Evolutionary conservation across 1,139 yeast species (phyloP).

Genomic region (Yamadazyma triangularis): DNA sequence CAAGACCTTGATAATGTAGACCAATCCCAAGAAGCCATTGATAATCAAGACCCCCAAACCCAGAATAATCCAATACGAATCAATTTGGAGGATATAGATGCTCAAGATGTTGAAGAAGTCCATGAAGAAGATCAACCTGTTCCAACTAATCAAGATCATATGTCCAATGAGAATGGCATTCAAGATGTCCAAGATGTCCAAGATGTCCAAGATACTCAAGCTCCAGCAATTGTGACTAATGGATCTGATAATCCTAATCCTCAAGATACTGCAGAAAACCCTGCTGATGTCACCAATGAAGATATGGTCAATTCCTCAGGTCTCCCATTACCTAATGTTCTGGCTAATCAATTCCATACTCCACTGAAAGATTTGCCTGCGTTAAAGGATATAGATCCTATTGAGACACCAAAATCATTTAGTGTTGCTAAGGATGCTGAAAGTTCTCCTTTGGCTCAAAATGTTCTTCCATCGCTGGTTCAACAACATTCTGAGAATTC

Average conservation of each 20-base stretch:
- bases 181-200: too few relatives aligned
- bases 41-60: too few relatives aligned
- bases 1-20: too few relatives aligned
- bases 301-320: conserved; percentile 8
- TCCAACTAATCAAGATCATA: conserved; percentile 3
- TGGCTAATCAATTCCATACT: conserved; percentile 28
- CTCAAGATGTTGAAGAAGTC: conserved; percentile 5
- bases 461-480: conserved; percentile 5
- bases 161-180: not conserved
- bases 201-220: too few relatives aligned
- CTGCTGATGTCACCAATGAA: too few relatives aligned
- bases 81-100: too few relatives aligned
- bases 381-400: conserved; percentile 39
- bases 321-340: conserved; percentile 3
- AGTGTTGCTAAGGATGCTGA: conserved; percentile 32
- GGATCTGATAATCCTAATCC: too few relatives aligned
- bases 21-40: too few relatives aligned
- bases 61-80: too few relatives aligned
- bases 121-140: conserved; percentile 5
- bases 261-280: conserved; percentile 6
- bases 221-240: too few relatives aligned
- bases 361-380: conserved; percentile 43
- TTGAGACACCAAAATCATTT: conserved; percentile 41
- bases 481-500: conserved; percentile 1
- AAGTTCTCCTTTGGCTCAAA: conserved; percentile 20